Evolutionary conservation across 2,329 filamentous ascomycete genomes (phyloP).

Genomic region (Aspergillus fumigatiaffinis): DNA sequence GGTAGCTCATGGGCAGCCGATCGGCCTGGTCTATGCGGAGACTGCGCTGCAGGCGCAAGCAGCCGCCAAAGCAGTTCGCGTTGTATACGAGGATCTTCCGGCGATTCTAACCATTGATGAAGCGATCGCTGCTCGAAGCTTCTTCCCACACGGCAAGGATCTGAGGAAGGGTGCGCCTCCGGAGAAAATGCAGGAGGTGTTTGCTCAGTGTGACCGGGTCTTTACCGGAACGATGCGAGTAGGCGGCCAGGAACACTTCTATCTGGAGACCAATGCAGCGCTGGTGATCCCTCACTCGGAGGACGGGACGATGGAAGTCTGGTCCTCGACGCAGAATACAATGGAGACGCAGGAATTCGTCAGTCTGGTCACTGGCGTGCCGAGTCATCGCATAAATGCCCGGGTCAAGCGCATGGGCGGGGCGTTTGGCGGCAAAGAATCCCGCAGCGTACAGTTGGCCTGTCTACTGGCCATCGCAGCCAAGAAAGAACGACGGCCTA

Average conservation of each 20-base stretch:
- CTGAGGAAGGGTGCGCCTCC: slow-evolving; percentile 79
- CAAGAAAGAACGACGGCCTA: slow-evolving; percentile 75
- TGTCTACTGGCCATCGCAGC: slow-evolving; percentile 81
- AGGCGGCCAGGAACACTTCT: slow-evolving; percentile 97
- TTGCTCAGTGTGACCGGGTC: slow-evolving; percentile 58
- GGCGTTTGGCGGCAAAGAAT: slow-evolving; percentile 94
- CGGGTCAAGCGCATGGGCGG: slow-evolving; percentile 90
- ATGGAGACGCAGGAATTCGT: slow-evolving; percentile 90
- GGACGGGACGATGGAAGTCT: slow-evolving; percentile 93
- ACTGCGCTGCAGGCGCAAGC: slow-evolving; percentile 73
- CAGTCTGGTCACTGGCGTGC: slow-evolving; percentile 75
- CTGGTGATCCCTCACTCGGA: slow-evolving; percentile 83
- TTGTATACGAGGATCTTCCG: slow-evolving; percentile 88
- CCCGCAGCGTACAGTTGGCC: slow-evolving; percentile 77
- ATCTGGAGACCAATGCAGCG: slow-evolving; percentile 87
- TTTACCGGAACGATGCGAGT: slow-evolving; percentile 81
- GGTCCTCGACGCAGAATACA: slow-evolving; percentile 87
- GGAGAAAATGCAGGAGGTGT: slow-evolving; percentile 66
- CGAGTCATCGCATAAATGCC: slow-evolving; percentile 83
- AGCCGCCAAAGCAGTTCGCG: slow-evolving; percentile 74
- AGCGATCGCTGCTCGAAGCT: slow-evolving; percentile 58
- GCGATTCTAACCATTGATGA: slow-evolving; percentile 92
- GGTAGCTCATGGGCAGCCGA: slow-evolving; percentile 83
- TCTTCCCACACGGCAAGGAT: slow-evolving; percentile 35
- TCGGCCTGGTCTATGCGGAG: slow-evolving; percentile 81